A percentile compares a stretch with the other conserved stretches of the same genome.
Conservation (phyloP, 257 asterid genomes). For the Solanum okadae region DNA sequence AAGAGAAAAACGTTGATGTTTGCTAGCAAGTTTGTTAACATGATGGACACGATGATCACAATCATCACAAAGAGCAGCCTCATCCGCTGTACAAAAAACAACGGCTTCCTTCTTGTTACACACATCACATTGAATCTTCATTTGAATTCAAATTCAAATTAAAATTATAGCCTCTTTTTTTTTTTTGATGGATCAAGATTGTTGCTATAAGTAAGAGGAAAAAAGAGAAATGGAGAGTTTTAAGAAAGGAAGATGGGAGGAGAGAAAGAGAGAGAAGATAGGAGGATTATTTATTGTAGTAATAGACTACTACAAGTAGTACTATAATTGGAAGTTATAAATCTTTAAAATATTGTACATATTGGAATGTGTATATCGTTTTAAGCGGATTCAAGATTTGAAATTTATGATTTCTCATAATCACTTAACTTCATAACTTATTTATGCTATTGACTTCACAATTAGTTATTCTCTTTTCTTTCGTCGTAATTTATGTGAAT, state of each 20-base stretch:
- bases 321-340: neutral
- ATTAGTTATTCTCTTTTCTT: neutral
- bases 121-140: constrained; percentile 36
- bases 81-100: constrained; percentile 28
- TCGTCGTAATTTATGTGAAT: neutral
- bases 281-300: neutral
- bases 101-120: constrained; percentile 22
- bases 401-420: neutral
- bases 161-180: neutral
- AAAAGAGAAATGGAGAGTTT: neutral
- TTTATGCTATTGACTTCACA: neutral
- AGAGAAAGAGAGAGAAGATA: neutral
- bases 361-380: neutral
- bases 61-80: constrained; percentile 21
- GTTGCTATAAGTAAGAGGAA: neutral
- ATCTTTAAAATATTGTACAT: neutral
- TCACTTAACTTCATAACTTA: neutral
- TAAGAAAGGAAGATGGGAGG: neutral
- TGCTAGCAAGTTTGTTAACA: constrained; percentile 20
- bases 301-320: neutral
- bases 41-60: constrained; percentile 25
- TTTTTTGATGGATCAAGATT: neutral
- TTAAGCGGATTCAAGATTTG: neutral
- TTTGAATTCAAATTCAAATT: neutral
- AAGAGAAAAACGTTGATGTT: constrained; percentile 41